Base-by-base conservation (phyloP, 192 early-diverging fungal genomes). In the Coemansia sp. region DNA sequence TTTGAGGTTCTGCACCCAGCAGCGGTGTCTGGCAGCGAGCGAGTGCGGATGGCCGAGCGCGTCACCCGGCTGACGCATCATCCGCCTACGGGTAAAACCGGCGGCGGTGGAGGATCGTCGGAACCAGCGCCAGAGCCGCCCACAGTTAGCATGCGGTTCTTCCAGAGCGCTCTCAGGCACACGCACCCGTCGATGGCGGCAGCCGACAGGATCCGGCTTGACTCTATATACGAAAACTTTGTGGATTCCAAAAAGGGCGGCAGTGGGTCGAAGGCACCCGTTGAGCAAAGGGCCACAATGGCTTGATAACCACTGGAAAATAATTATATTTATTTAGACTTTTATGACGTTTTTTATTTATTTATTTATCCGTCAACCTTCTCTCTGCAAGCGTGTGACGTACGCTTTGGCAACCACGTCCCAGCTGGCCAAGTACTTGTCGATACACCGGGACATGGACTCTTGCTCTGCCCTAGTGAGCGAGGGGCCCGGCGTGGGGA, bases 361-460 rank as follows among this genome's bases (percentile, higher is more conserved):
- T 25, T 2, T 2, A 6, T 54, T n/a, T n/a, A n/a, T n/a, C n/a
- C n/a, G 7, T 0, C 42, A 0, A 0, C 64, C 36, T 46, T 93
- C 90, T 53, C 87, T 74, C 72, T 93, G 91, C 22, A 92, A 82
- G 41, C 90, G 83, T 58, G 75, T 78, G 20, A 93, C 79, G 38
- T 94, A 95, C 9, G 89, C 77, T 38, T 87, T 85, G 34, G 92
- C 90, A 13, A 92, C 87, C 14, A 88, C 73, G 72, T 93, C 92
- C 91, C 93, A 96, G 56, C 90, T 86, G 38, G 92, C 90, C 86
- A 94, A 88, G 82, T 92, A 96, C 64, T 90, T 87, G 74, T 93
- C 89, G 81, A 90, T 87, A 82, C 94, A 96, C 78, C 89, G 88
- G 8, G 86, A 83, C 35, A 94, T 62, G 69, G 89, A 91, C 22